Conservation (phyloP, 192 early-diverging fungal species). For the Backusella macrospora region DNA sequence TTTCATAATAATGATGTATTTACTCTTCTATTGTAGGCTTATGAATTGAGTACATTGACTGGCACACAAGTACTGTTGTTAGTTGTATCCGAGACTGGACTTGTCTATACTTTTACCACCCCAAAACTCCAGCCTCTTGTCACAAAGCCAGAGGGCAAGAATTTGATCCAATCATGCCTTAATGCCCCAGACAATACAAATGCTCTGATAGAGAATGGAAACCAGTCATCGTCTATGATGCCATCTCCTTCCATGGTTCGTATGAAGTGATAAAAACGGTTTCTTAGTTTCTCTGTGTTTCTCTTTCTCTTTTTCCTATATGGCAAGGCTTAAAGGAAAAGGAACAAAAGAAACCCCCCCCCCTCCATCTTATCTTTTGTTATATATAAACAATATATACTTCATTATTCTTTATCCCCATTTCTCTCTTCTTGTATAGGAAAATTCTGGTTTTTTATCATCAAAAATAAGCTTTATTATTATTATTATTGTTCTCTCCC, state of each 20-base stretch:
- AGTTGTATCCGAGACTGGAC: constrained; percentile 91
- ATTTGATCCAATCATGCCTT: constrained; percentile 87
- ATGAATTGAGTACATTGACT: constrained; percentile 88
- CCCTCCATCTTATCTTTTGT: no score
- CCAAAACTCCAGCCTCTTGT: constrained; percentile 90
- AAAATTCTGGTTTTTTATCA: no score
- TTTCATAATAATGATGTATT: not conserved
- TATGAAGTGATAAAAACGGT: not conserved
- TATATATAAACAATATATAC: no score
- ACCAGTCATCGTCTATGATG: constrained; percentile 13
- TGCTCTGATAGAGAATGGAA: not conserved
- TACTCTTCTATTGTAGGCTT: constrained; percentile 62
- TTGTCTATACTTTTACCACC: constrained; percentile 94
- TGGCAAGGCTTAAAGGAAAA: not conserved
- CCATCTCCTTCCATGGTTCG: constrained; percentile 16
- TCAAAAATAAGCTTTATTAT: not conserved
- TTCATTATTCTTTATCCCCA: no score
- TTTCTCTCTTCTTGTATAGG: no score
- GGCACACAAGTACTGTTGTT: constrained; percentile 90
- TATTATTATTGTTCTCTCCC: not conserved
- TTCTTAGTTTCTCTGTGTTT: no score
- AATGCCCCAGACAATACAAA: constrained; percentile 72
- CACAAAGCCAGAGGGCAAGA: constrained; percentile 87
- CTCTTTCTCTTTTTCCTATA: no score
- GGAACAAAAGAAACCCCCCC: no score